Evolutionary conservation across 371 early-diverging fungal species (phyloP).

Genomic region (Rhizopus microsporus): DNA sequence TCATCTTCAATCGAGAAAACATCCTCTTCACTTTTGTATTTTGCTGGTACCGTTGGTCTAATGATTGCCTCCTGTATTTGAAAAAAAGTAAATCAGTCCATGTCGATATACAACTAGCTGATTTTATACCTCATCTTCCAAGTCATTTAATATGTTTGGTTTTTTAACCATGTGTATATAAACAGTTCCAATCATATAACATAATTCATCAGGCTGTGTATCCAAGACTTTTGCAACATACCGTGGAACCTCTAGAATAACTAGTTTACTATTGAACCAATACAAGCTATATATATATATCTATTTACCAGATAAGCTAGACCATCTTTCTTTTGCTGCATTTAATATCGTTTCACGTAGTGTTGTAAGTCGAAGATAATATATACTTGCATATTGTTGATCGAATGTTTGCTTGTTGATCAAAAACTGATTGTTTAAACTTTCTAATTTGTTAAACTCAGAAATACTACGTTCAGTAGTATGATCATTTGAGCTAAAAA

Average conservation of each 20-base stretch:
- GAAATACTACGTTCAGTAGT: slow-evolving; percentile 24
- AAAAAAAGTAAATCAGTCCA: not conserved
- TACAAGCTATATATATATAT: not conserved
- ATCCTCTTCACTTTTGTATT: slow-evolving; percentile 68
- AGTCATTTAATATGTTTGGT: slow-evolving; percentile 86
- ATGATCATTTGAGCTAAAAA: too few relatives aligned
- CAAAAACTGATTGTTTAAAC: slow-evolving; percentile 44
- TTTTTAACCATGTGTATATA: slow-evolving; percentile 84
- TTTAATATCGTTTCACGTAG: slow-evolving; percentile 59
- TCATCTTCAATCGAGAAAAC: slow-evolving; percentile 86
- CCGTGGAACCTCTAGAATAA: slow-evolving; percentile 31
- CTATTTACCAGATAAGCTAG: slow-evolving; percentile 28
- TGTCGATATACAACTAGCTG: not conserved
- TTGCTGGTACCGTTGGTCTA: slow-evolving; percentile 61
- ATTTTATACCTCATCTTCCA: slow-evolving; percentile 68
- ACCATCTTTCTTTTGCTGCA: slow-evolving; percentile 61
- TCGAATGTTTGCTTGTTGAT: slow-evolving; percentile 60
- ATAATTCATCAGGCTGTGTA: slow-evolving; percentile 59
- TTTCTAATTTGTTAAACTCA: slow-evolving; percentile 35
- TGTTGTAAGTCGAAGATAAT: slow-evolving; percentile 72
- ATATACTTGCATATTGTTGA: slow-evolving; percentile 86
- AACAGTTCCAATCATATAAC: slow-evolving; percentile 83
- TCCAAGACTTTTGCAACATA: slow-evolving; percentile 71
- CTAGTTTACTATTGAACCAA: not conserved
- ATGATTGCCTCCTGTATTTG: slow-evolving; percentile 61